Evolutionary conservation across 176 grass and related monocot species (phyloP), one percentile per base, ranked within the genome.

Genomic region (Eremochloa ophiuroides): DNA sequence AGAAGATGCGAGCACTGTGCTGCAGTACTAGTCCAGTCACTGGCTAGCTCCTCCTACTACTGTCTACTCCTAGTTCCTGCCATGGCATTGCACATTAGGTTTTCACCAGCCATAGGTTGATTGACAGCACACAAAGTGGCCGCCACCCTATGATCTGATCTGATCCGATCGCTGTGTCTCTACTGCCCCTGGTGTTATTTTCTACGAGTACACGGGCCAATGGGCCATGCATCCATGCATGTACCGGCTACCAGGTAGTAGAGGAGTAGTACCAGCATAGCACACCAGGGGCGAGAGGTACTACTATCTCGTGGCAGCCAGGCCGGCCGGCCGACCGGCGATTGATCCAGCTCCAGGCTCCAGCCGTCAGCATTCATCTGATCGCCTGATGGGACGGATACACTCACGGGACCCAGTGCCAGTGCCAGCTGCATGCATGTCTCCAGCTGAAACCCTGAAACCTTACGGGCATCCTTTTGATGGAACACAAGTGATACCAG

Each of bases 101-200:
- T 80, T 23, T 55, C 77, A 71, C 71, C 22, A 14, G 63, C 63
- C 82, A 64, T 76, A 76, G 82, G n/a, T 16, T 76, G 87, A 80
- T 69, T 89, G 77, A 85, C 82, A 89, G 82, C 82, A 62, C 59
- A 85, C 82, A 71, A 77, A 75, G 64, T 56, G 62, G 30, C 33
- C 40, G 78, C 47, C 78, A 80, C 78, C 46, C 78, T 80, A 69
- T 47, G 64, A 55, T 51, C 62, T 61, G 75, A 44, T 56, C 47
- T 48, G 75, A 44, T 56, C 47, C 30, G 42, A 48, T 48, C 42
- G 26, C 69, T 72, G 69, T 72, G 69, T 42, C 40, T 26, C 69
- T 53, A 53, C 48, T 65, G 66, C 15, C 31, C 47, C 13, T 42
- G 15, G 50, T 81, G 66, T 81, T 70, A 81, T 71, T 81, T 81